These are phyloP conservation scores for Hypoxylon intermedium DNA, from an alignment of 495 filamentous ascomycete species.

Conservation along the genomic window DNA sequence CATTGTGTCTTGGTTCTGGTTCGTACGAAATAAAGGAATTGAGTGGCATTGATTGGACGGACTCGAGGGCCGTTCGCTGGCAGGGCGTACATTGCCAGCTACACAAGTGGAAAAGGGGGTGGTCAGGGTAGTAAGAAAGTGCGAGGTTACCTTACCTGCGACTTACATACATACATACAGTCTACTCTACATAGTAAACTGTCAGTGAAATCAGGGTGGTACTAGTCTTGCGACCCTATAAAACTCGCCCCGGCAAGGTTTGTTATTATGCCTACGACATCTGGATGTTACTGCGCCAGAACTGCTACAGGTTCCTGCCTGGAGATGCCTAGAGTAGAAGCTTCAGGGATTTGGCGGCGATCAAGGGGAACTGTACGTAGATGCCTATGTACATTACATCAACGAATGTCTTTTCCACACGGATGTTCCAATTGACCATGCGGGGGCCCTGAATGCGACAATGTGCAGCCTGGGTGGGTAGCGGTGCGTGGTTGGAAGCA, in stretches of 20 bases:
- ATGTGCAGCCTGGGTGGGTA: conserved; percentile 28
- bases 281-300: conserved; percentile 4
- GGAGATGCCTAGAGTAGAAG: conserved; percentile 6
- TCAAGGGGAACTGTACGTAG: not conserved
- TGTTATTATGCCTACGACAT: conserved; percentile 13
- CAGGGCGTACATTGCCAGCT: conserved; percentile 29
- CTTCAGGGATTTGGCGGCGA: conserved; percentile 14
- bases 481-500: conserved; percentile 12
- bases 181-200: conserved; percentile 23
- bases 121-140: conserved; percentile 29
- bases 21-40: conserved; percentile 18
- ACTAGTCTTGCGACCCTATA: conserved; percentile 20
- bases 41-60: conserved; percentile 10
- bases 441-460: conserved; percentile 29
- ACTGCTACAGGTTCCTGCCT: conserved; percentile 20
- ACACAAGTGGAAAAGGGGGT: conserved; percentile 33
- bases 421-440: conserved; percentile 30
- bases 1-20: conserved; percentile 16
- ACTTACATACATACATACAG: too few relatives aligned
- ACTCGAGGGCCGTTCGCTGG: conserved; percentile 20
- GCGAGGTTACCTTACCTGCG: conserved; percentile 20
- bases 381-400: not conserved
- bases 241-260: conserved; percentile 17
- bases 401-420: conserved; percentile 7
- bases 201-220: conserved; percentile 12